phyloP scores from a whole-genome alignment of 2,329 filamentous ascomycete genomes.

The Madurella mycetomatis region DNA sequence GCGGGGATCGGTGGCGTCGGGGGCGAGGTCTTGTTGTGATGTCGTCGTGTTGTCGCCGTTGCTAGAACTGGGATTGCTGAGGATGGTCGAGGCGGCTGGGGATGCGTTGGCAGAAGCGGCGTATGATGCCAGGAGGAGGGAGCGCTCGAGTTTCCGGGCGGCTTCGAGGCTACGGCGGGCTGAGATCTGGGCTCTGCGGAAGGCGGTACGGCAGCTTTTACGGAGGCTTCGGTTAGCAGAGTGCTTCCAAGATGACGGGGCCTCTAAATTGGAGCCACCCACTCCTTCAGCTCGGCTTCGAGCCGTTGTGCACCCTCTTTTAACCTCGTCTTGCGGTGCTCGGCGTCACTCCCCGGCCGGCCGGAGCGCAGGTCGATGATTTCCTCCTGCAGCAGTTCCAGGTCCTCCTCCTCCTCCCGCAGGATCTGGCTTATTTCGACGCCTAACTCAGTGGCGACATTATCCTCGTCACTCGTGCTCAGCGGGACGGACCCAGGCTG shows the following conservation, averaged over 20 bases:
- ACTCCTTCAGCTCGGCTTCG: conserved; percentile 68
- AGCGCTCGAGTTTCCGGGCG: conserved; percentile 71
- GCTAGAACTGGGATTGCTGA: conserved; percentile 15
- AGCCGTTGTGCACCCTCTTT: conserved; percentile 63
- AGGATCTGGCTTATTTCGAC: conserved; percentile 75
- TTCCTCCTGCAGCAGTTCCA: conserved; percentile 76
- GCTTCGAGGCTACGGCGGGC: conserved; percentile 71
- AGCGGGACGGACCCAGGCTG: conserved; percentile 54
- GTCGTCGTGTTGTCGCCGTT: neutral
- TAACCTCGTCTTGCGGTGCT: conserved; percentile 61
- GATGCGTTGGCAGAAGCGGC: conserved; percentile 29
- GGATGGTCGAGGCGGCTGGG: conserved; percentile 4
- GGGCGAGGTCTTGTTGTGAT: neutral
- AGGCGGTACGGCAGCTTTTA: conserved; percentile 57
- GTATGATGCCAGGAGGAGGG: conserved; percentile 67
- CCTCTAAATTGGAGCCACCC: conserved; percentile 21
- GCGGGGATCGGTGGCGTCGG: conserved; percentile 19
- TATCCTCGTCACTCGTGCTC: conserved; percentile 43
- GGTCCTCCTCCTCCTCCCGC: conserved; percentile 75
- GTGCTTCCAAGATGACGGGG: neutral
- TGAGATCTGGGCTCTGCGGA: conserved; percentile 75
- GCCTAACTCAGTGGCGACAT: conserved; percentile 65
- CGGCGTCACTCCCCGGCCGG: conserved; percentile 48
- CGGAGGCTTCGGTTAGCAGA: conserved; percentile 3
- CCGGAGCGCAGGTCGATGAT: conserved; percentile 61